These are phyloP conservation scores for Fomes fomentarius DNA, from an alignment of 1,284 basidiomycete species.

Conservation along the genomic window DNA sequence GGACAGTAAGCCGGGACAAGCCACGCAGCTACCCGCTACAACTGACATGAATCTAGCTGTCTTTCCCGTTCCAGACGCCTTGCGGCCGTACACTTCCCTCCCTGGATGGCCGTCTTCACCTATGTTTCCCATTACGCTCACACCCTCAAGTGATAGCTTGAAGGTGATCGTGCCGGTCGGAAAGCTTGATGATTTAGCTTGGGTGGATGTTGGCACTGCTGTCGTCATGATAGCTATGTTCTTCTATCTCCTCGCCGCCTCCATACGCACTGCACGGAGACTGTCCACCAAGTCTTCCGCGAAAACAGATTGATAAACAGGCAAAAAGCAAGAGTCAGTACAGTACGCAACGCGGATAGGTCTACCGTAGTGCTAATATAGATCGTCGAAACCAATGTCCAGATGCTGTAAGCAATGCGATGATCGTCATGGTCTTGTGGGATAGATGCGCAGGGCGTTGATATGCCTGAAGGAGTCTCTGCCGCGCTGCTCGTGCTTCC, in stretches of 20 bases:
- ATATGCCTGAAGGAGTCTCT: background rate
- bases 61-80: conserved; percentile 12
- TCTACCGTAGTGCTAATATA: conserved; percentile 33
- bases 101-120: conserved; percentile 10
- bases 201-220: conserved; percentile 47
- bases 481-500: background rate
- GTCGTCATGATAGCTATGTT: conserved; percentile 43
- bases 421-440: conserved; percentile 15
- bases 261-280: conserved; percentile 25
- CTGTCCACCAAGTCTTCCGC: conserved; percentile 17
- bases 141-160: background rate
- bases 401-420: conserved; percentile 25
- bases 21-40: background rate
- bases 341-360: conserved; percentile 30
- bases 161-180: conserved; percentile 43
- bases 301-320: conserved; percentile 28
- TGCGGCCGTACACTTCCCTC: conserved; percentile 23
- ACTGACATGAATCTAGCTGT: background rate
- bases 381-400: conserved; percentile 28
- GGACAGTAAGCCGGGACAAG: background rate
- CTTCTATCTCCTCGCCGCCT: conserved; percentile 37
- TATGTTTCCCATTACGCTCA: conserved; percentile 12
- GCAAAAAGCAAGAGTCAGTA: conserved; percentile 31
- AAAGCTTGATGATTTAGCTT: conserved; percentile 36
- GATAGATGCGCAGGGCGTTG: background rate